Evolutionary conservation across 106 monocot species (phyloP).

Genomic region (Narthecium ossifragum): DNA sequence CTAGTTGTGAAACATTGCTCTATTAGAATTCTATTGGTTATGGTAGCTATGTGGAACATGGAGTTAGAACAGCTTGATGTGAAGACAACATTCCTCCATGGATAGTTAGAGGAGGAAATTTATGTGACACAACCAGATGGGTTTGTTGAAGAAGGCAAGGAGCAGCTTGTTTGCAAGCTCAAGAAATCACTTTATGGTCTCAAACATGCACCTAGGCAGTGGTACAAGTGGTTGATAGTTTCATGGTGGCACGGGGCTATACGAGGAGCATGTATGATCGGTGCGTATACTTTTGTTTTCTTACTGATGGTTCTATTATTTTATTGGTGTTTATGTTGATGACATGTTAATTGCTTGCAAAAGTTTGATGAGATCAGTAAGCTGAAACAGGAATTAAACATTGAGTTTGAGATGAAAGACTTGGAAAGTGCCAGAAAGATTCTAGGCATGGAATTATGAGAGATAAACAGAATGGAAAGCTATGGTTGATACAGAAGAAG

Average conservation of each 20-base stretch:
- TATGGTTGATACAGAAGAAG: neutral
- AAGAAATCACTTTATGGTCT: slow-evolving; percentile 6
- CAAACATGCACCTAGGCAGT: slow-evolving; percentile 1
- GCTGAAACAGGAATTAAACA: neutral
- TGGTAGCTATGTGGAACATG: neutral
- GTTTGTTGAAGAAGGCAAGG: neutral
- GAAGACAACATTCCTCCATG: slow-evolving; percentile 12
- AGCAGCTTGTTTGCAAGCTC: slow-evolving; percentile 4
- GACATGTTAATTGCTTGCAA: slow-evolving; percentile 1
- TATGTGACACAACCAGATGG: slow-evolving; percentile 9
- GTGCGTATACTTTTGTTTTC: neutral
- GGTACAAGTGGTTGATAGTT: slow-evolving; percentile 6
- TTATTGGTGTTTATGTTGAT: neutral
- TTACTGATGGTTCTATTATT: neutral
- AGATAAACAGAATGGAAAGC: neutral
- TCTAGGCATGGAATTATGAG: neutral
- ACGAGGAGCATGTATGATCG: neutral
- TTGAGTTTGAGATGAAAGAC: neutral
- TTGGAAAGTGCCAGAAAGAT: neutral
- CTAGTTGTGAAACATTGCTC: neutral
- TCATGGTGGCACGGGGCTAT: neutral
- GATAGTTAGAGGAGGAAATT: slow-evolving; percentile 5
- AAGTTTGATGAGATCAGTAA: neutral
- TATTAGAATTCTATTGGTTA: neutral
- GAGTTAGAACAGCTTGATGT: slow-evolving; percentile 7